phyloP scores from a whole-genome alignment of 1,284 basidiomycete genomes.

The Mycena citricolor region DNA sequence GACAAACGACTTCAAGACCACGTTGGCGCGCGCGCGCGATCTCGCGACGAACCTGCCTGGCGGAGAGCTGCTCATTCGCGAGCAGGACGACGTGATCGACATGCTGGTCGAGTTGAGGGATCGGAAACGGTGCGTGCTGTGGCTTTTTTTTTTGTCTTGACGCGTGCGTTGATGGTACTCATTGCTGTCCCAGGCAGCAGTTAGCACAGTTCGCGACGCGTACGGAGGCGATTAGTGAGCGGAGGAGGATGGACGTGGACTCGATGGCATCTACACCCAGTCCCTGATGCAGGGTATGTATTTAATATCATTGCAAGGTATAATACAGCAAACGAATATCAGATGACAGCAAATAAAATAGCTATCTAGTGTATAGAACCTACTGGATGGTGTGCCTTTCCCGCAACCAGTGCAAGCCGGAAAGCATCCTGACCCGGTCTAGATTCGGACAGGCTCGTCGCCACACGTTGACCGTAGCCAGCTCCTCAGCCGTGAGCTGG shows the following conservation, averaged over 20 bases:
- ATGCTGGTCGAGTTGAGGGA: constrained; percentile 61
- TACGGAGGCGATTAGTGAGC: constrained; percentile 26
- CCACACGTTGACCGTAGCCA: constrained; percentile 15
- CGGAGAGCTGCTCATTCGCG: constrained; percentile 60
- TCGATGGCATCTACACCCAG: constrained; percentile 58
- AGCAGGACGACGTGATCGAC: constrained; percentile 64
- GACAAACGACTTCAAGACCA: constrained; percentile 66
- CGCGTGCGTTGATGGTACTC: not conserved
- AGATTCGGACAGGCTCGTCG: constrained; percentile 13
- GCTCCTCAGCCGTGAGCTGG: constrained; percentile 11
- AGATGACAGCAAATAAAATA: no score
- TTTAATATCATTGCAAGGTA: no score
- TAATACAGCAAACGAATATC: no score
- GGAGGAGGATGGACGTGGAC: constrained; percentile 48
- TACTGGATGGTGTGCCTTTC: no score
- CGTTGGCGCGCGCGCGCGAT: constrained; percentile 56
- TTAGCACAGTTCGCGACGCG: constrained; percentile 41
- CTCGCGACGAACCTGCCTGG: constrained; percentile 56
- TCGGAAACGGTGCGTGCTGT: constrained; percentile 50
- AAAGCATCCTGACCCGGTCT: constrained; percentile 18
- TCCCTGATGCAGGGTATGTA: no score
- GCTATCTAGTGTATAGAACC: no score
- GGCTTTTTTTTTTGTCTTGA: not conserved
- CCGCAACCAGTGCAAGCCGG: constrained; percentile 21
- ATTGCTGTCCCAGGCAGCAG: constrained; percentile 32